Conservation (phyloP, 768 basidiomycete genomes). For the Boletellus ananiceps region DNA sequence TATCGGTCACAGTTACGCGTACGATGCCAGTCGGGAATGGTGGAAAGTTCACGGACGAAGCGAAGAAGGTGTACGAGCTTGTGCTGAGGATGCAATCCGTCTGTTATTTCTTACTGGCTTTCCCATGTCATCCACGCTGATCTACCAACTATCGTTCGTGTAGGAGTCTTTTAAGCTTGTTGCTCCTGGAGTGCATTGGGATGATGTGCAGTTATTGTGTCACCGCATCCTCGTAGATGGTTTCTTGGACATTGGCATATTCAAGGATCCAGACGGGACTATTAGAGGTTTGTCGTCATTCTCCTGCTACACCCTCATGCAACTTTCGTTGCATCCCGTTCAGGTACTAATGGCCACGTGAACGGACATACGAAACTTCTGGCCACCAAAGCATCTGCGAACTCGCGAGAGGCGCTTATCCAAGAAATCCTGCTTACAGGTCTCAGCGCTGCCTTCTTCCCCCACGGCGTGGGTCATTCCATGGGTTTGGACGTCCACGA, state of each 20-base stretch:
- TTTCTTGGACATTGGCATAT: slow-evolving; percentile 82
- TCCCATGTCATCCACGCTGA: neutral
- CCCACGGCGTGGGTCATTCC: slow-evolving; percentile 89
- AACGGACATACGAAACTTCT: neutral
- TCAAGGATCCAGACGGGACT: slow-evolving; percentile 56
- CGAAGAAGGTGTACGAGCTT: slow-evolving; percentile 77
- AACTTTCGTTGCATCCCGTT: neutral
- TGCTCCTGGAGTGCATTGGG: slow-evolving; percentile 85
- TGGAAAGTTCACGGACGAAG: slow-evolving; percentile 81
- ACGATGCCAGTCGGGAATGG: slow-evolving; percentile 93
- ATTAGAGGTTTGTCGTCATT: slow-evolving; percentile 7
- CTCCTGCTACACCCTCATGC: neutral
- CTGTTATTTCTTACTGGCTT: slow-evolving; percentile 2
- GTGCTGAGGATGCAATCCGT: slow-evolving; percentile 91
- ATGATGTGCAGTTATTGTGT: slow-evolving; percentile 76
- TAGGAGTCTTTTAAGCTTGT: slow-evolving; percentile 67
- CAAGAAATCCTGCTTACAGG: slow-evolving; percentile 71
- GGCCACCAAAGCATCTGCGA: neutral
- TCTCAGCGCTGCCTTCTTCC: slow-evolving; percentile 83
- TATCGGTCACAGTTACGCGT: slow-evolving; percentile 48
- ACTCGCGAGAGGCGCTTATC: slow-evolving; percentile 14
- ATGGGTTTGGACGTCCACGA: slow-evolving; percentile 95
- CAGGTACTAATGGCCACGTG: slow-evolving; percentile 4
- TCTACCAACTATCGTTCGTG: slow-evolving; percentile 17
- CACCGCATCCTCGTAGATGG: slow-evolving; percentile 79